Evolutionary conservation across 2,329 filamentous ascomycete genomes (phyloP).

Genomic region (Talaromyces sp.): DNA sequence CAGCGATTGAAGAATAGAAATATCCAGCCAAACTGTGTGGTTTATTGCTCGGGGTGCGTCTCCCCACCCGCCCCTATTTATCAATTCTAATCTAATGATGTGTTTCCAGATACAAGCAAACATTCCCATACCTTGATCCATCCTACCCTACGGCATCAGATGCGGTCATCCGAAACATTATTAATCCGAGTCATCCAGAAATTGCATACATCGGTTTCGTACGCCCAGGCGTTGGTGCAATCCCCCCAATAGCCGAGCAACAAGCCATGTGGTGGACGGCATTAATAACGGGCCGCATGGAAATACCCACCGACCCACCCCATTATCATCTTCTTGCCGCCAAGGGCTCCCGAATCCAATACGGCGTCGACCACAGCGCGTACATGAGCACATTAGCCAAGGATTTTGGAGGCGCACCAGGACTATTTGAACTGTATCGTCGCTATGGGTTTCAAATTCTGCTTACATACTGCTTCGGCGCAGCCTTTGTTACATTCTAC

Average conservation of each 20-base stretch:
- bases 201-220: slow-evolving; percentile 20
- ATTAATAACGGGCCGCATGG: slow-evolving; percentile 13
- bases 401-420: slow-evolving; percentile 16
- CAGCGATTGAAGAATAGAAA: slow-evolving; percentile 12
- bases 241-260: slow-evolving; percentile 18
- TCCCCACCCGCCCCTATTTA: neutral
- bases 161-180: slow-evolving; percentile 14
- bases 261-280: slow-evolving; percentile 20
- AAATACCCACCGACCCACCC: slow-evolving; percentile 10
- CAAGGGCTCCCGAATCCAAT: slow-evolving; percentile 12
- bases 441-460: slow-evolving; percentile 12
- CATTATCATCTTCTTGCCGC: slow-evolving; percentile 15
- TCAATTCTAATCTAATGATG: neutral
- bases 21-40: slow-evolving; percentile 13
- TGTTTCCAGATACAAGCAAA: slow-evolving; percentile 14
- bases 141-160: slow-evolving; percentile 17
- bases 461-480: slow-evolving; percentile 15
- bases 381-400: slow-evolving; percentile 17
- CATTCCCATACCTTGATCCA: slow-evolving; percentile 15
- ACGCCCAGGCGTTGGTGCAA: slow-evolving; percentile 16
- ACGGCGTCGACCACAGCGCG: slow-evolving; percentile 16
- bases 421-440: slow-evolving; percentile 12
- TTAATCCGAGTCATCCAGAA: slow-evolving; percentile 11
- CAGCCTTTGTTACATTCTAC: slow-evolving; percentile 17
- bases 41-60: slow-evolving; percentile 14